Percentiles rank a stretch among this genome's conserved stretches.
Conservation (phyloP, 2,329 filamentous ascomycete genomes). For the Pseudophaeomoniella oleicola region DNA sequence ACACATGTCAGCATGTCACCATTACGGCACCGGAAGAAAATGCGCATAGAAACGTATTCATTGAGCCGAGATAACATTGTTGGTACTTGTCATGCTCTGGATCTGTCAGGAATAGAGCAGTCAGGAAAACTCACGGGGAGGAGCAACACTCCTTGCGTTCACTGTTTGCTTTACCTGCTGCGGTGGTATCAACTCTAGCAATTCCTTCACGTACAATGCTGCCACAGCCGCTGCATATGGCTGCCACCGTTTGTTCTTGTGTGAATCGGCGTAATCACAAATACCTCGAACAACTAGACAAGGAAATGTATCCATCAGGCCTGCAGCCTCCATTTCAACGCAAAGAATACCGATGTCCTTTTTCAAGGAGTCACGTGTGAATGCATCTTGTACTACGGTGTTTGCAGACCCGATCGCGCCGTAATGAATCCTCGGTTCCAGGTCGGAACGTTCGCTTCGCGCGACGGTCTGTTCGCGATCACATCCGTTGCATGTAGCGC, state of each 20-base stretch:
- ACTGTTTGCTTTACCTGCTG: no score
- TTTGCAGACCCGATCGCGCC: constrained; percentile 15
- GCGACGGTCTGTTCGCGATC: no score
- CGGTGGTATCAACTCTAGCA: constrained; percentile 1
- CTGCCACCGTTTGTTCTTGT: constrained; percentile 13
- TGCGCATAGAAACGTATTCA: no score
- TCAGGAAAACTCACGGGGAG: no score
- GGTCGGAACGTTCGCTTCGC: no score
- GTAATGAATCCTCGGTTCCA: no score
- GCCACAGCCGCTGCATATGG: constrained; percentile 10
- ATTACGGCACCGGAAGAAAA: no score
- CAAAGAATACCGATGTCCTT: constrained; percentile 4
- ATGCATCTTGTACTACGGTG: constrained; percentile 11
- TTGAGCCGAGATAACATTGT: no score
- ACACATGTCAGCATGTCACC: no score
- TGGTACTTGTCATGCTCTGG: no score
- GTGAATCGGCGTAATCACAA: constrained; percentile 12
- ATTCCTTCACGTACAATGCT: constrained; percentile 9
- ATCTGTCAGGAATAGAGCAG: no score
- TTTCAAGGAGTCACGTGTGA: constrained; percentile 5
- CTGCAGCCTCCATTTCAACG: constrained; percentile 12
- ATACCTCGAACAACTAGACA: constrained; percentile 12
- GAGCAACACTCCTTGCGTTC: no score
- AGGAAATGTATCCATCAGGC: constrained; percentile 9
- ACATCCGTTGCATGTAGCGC: constrained; percentile 1